Percentiles rank a stretch among this genome's conserved stretches.
Evolutionary conservation across 2,329 filamentous ascomycete species (phyloP).

Genomic region (Ophiostoma ips): DNA sequence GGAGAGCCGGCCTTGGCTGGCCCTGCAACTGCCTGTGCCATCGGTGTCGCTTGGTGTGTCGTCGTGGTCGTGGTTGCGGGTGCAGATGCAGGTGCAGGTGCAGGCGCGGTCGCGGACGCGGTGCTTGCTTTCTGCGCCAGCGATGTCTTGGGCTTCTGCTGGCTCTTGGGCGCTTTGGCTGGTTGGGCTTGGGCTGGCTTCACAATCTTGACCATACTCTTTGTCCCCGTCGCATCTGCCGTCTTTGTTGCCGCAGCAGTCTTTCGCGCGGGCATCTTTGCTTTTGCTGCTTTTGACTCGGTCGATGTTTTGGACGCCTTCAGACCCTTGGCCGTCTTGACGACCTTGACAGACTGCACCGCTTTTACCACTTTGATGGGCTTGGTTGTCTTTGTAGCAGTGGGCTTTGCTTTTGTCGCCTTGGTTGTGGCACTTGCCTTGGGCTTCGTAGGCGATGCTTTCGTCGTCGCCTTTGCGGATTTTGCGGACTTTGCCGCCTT

Average conservation of each 20-base stretch:
- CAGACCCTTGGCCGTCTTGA: slow-evolving; percentile 16
- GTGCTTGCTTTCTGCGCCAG: background rate
- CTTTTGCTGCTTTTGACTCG: background rate
- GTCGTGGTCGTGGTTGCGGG: background rate
- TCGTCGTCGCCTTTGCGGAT: background rate
- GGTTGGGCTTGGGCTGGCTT: background rate
- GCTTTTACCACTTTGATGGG: slow-evolving; percentile 1
- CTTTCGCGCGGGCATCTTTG: background rate
- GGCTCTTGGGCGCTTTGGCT: background rate
- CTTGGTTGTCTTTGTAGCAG: background rate
- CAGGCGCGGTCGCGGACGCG: background rate
- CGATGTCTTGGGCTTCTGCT: background rate
- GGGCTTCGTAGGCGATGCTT: background rate
- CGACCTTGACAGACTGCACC: slow-evolving; percentile 21
- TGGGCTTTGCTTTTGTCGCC: background rate
- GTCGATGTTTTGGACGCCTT: background rate
- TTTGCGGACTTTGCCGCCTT: background rate
- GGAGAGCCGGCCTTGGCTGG: background rate
- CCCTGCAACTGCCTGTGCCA: slow-evolving; percentile 7
- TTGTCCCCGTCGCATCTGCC: background rate
- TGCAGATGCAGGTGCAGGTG: too few species aligned
- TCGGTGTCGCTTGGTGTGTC: slow-evolving; percentile 5
- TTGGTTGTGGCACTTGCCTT: slow-evolving; percentile 1
- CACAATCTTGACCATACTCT: background rate
- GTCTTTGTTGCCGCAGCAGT: background rate